Evolutionary conservation across 768 basidiomycete species (phyloP).

Genomic region (Trametes cubensis): DNA sequence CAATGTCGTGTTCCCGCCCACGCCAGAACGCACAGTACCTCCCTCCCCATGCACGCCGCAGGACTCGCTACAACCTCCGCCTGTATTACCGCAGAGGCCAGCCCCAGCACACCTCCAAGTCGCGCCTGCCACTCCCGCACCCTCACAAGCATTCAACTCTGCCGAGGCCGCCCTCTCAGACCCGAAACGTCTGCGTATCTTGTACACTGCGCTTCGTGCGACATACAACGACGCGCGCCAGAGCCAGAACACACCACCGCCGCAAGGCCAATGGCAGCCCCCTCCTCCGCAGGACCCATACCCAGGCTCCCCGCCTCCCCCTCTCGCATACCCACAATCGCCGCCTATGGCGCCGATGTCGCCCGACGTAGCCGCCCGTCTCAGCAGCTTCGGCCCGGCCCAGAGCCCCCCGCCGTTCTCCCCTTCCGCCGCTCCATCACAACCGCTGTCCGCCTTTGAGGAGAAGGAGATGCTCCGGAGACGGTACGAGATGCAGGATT

Average conservation of each 20-base stretch:
- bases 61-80: not conserved
- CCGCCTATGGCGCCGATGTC: slow-evolving; percentile 3
- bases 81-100: not conserved
- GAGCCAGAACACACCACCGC: slow-evolving; percentile 15
- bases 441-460: slow-evolving; percentile 19
- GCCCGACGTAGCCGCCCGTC: slow-evolving; percentile 6
- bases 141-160: slow-evolving; percentile 9
- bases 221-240: slow-evolving; percentile 31
- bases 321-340: slow-evolving; percentile 11
- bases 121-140: not conserved
- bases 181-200: slow-evolving; percentile 23
- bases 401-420: slow-evolving; percentile 17
- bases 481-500: slow-evolving; percentile 36
- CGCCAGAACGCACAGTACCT: slow-evolving; percentile 17
- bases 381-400: not conserved
- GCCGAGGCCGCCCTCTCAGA: slow-evolving; percentile 24
- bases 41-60: slow-evolving; percentile 7
- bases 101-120: not conserved
- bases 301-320: slow-evolving; percentile 30
- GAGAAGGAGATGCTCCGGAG: slow-evolving; percentile 38
- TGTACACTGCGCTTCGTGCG: slow-evolving; percentile 30
- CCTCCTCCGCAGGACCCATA: slow-evolving; percentile 23
- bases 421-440: slow-evolving; percentile 9
- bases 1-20: slow-evolving; percentile 21
- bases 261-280: slow-evolving; percentile 9